A percentile compares a stretch with the other conserved stretches of the same genome.
These are phyloP conservation scores for Sphagnum fallax DNA, from an alignment of 228 moss, liverwort and hornwort species.

Conservation along the genomic window DNA sequence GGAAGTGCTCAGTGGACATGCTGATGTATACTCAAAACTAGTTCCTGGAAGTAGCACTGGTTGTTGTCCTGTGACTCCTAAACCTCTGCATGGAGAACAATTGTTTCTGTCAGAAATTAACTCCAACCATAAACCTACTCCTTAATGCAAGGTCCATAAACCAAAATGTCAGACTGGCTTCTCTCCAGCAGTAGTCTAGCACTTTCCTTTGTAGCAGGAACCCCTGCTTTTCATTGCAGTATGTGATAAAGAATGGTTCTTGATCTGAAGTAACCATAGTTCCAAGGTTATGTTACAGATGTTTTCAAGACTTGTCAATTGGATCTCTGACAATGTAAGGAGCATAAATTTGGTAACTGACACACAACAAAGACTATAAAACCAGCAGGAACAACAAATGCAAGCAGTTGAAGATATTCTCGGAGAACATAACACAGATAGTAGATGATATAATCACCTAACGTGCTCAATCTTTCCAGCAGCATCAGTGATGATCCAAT, in stretches of 20 bases:
- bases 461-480: slow-evolving; percentile 49
- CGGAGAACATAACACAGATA: neutral
- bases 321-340: neutral
- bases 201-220: too few species aligned
- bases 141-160: too few species aligned
- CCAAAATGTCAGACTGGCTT: slow-evolving; percentile 3
- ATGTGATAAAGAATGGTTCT: too few species aligned
- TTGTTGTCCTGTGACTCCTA: slow-evolving; percentile 50
- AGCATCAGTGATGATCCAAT: slow-evolving; percentile 53
- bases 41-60: slow-evolving; percentile 48
- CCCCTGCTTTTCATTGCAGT: too few species aligned
- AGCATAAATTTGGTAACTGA: neutral
- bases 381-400: neutral
- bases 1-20: slow-evolving; percentile 43
- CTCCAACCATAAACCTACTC: too few species aligned
- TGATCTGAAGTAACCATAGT: too few species aligned
- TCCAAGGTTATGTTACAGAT: too few species aligned
- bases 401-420: neutral
- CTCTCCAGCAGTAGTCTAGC: too few species aligned
- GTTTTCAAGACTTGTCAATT: too few species aligned
- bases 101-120: too few species aligned
- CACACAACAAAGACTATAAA: too few species aligned
- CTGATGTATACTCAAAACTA: slow-evolving; percentile 59
- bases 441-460: slow-evolving; percentile 19
- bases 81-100: slow-evolving; percentile 26